These are phyloP conservation scores for Amanita brunnescens DNA, from an alignment of 768 basidiomycete genomes.

Conservation along the genomic window DNA sequence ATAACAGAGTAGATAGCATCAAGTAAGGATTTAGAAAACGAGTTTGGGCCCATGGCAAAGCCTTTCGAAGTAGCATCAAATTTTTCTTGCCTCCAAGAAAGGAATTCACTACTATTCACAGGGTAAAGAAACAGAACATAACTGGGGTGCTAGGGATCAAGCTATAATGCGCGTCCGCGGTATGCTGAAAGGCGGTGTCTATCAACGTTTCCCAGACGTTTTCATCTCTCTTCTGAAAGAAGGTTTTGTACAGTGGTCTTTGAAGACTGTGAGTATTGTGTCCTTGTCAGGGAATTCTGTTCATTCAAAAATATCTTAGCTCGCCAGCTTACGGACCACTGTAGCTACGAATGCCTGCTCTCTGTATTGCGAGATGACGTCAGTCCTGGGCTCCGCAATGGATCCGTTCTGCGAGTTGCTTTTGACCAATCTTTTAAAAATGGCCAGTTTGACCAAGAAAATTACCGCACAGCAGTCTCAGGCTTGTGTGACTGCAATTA, in stretches of 20 bases:
- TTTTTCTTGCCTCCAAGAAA: not conserved
- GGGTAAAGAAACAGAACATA: conserved; percentile 97
- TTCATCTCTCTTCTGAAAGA: conserved; percentile 73
- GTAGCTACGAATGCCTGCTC: conserved; percentile 72
- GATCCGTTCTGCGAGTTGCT: conserved; percentile 78
- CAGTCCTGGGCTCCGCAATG: conserved; percentile 52
- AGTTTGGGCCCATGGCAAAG: conserved; percentile 73
- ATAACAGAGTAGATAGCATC: conserved; percentile 63
- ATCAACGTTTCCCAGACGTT: conserved; percentile 59
- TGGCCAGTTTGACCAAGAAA: conserved; percentile 91
- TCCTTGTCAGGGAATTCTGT: not conserved
- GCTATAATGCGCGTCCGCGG: conserved; percentile 73
- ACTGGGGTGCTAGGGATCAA: conserved; percentile 81
- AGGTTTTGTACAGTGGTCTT: conserved; percentile 70
- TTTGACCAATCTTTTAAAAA: conserved; percentile 67
- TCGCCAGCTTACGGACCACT: conserved; percentile 85
- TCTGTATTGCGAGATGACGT: conserved; percentile 68
- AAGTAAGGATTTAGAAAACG: conserved; percentile 72
- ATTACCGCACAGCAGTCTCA: conserved; percentile 85
- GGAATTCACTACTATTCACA: conserved; percentile 19
- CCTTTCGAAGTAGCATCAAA: conserved; percentile 60
- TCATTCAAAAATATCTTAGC: conserved; percentile 31
- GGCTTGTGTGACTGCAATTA: conserved; percentile 53
- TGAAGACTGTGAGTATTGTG: conserved; percentile 63
- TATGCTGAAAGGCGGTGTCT: conserved; percentile 83